These are phyloP conservation scores for Gnaphalium uliginosum DNA, from an alignment of 129 eudicot genomes.

Conservation along the genomic window DNA sequence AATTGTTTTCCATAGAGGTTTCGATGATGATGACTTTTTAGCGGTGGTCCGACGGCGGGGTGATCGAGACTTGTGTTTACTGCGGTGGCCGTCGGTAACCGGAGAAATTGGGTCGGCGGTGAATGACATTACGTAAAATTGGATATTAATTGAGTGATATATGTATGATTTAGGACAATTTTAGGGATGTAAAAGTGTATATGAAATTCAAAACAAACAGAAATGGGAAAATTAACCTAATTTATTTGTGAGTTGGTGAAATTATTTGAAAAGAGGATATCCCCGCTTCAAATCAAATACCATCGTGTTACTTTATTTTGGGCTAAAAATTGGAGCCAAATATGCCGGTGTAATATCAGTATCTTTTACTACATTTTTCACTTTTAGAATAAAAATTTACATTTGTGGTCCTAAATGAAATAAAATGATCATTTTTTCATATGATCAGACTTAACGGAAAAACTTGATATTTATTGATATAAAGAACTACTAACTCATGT, in stretches of 20 bases:
- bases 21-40: constrained; percentile 24
- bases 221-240: not conserved
- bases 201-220: not conserved
- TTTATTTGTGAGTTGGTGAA: not conserved
- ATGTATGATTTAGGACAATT: not conserved
- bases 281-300: not conserved
- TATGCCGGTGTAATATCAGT: too few relatives aligned
- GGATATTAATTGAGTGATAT: not conserved
- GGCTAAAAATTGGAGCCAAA: not conserved
- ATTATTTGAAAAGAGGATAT: not conserved
- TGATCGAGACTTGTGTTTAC: not conserved
- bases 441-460: too few relatives aligned
- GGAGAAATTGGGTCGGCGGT: not conserved
- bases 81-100: not conserved
- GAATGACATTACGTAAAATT: not conserved
- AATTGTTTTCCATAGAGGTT: constrained; percentile 57
- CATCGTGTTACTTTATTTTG: not conserved
- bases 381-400: too few relatives aligned
- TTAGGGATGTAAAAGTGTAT: not conserved
- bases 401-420: too few relatives aligned
- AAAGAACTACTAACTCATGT: too few relatives aligned
- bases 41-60: constrained; percentile 1
- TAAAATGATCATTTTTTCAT: too few relatives aligned
- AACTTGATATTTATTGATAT: too few relatives aligned
- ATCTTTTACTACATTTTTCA: too few relatives aligned